These are phyloP conservation scores for Clonostachys rhizophaga DNA, from an alignment of 2,329 filamentous ascomycete genomes.

Conservation along the genomic window DNA sequence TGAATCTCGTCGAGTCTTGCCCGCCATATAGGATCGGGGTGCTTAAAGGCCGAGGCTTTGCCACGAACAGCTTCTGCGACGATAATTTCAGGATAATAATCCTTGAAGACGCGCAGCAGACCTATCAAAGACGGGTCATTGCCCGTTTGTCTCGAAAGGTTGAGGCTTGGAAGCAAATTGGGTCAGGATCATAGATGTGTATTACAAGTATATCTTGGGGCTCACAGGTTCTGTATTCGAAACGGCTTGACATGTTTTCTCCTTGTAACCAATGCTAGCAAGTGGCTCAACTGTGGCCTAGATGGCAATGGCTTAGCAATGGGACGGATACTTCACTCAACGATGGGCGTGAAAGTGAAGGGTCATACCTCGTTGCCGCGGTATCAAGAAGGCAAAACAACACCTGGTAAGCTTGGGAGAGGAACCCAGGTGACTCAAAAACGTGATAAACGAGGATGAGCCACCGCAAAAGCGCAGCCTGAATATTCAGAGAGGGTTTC, in stretches of 20 bases:
- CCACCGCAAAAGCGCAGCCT: slow-evolving; percentile 72
- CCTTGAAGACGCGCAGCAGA: slow-evolving; percentile 78
- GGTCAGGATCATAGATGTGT: neutral
- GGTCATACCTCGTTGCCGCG: slow-evolving; percentile 60
- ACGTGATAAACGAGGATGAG: slow-evolving; percentile 71
- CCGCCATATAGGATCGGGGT: slow-evolving; percentile 75
- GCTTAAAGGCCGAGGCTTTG: slow-evolving; percentile 60
- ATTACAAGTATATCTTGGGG: slow-evolving; percentile 1
- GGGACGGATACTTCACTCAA: neutral
- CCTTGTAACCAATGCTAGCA: slow-evolving; percentile 74
- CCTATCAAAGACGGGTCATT: slow-evolving; percentile 73
- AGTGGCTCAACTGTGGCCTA: slow-evolving; percentile 63
- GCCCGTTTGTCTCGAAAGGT: slow-evolving; percentile 54
- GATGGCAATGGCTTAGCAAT: slow-evolving; percentile 6
- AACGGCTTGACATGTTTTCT: slow-evolving; percentile 81
- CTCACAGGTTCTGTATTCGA: slow-evolving; percentile 71
- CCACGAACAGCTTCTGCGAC: slow-evolving; percentile 63
- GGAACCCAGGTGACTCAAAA: slow-evolving; percentile 55
- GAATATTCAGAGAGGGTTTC: slow-evolving; percentile 68
- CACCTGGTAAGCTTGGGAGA: slow-evolving; percentile 69
- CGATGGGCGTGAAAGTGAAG: neutral
- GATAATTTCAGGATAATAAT: slow-evolving; percentile 87
- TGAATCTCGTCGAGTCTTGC: slow-evolving; percentile 64
- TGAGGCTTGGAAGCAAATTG: slow-evolving; percentile 33
- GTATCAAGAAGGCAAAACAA: slow-evolving; percentile 81